A percentile compares a stretch with the other conserved stretches of the same genome.
Evolutionary conservation across 2,329 filamentous ascomycete genomes (phyloP).

Genomic region (Stylonectria norvegica): DNA sequence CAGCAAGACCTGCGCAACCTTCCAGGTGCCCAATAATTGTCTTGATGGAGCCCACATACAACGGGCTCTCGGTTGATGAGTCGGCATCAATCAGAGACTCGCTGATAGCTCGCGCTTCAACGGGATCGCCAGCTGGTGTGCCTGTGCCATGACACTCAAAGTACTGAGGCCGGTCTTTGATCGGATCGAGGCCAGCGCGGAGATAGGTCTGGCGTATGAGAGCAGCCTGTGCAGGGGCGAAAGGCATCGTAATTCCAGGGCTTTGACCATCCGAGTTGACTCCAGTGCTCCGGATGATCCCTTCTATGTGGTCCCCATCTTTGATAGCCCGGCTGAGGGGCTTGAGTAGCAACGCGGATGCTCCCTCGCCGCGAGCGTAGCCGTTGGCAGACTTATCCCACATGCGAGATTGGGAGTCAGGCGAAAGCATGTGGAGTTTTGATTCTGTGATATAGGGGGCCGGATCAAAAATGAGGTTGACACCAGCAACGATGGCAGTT

Average conservation of each 20-base stretch:
- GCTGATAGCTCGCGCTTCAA: slow-evolving; percentile 46
- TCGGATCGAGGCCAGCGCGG: slow-evolving; percentile 33
- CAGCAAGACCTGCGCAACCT: slow-evolving; percentile 45
- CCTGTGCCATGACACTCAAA: slow-evolving; percentile 40
- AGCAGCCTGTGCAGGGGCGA: slow-evolving; percentile 35
- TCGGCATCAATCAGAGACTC: slow-evolving; percentile 33
- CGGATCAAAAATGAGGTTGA: slow-evolving; percentile 31
- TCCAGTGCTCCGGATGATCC: slow-evolving; percentile 46
- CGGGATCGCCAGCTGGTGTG: slow-evolving; percentile 43
- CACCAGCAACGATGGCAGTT: slow-evolving; percentile 33
- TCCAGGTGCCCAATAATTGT: slow-evolving; percentile 49
- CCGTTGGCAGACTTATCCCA: slow-evolving; percentile 11
- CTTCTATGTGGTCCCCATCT: slow-evolving; percentile 51
- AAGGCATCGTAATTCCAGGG: slow-evolving; percentile 34
- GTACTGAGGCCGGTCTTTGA: slow-evolving; percentile 35
- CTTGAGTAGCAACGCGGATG: slow-evolving; percentile 11
- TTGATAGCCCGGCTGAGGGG: slow-evolving; percentile 9
- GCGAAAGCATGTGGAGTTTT: slow-evolving; percentile 40
- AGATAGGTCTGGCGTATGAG: slow-evolving; percentile 38
- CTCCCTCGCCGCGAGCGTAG: slow-evolving; percentile 11
- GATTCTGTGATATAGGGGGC: slow-evolving; percentile 26
- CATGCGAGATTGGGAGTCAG: slow-evolving; percentile 9
- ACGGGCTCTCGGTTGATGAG: slow-evolving; percentile 6
- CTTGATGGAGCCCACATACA: slow-evolving; percentile 43
- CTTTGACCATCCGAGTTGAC: slow-evolving; percentile 53